These are phyloP conservation scores for Elsinoe arachidis DNA, from an alignment of 2,329 filamentous ascomycete genomes.

Conservation along the genomic window DNA sequence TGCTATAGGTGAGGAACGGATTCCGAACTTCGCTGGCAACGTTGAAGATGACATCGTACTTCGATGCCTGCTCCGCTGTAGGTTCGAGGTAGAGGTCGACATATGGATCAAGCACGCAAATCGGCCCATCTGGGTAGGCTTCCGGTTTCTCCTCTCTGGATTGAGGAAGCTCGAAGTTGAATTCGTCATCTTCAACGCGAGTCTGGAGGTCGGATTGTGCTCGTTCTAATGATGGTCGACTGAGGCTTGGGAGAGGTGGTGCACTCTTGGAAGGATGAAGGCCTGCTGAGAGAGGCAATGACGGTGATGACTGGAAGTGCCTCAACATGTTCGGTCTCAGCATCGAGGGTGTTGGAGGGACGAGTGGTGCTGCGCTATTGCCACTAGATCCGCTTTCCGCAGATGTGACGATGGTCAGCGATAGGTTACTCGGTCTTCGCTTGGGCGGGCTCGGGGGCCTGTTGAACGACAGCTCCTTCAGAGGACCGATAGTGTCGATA, in stretches of 20 bases:
- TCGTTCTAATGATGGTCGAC: neutral
- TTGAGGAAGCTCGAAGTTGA: constrained; percentile 47
- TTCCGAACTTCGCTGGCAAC: constrained; percentile 75
- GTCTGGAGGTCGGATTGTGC: constrained; percentile 5
- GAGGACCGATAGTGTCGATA: constrained; percentile 58
- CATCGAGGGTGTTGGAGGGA: constrained; percentile 50
- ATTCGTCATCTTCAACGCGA: constrained; percentile 35
- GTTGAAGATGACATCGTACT: constrained; percentile 77
- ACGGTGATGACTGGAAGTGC: constrained; percentile 55
- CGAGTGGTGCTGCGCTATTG: constrained; percentile 48
- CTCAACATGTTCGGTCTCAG: constrained; percentile 44
- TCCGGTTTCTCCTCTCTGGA: constrained; percentile 63
- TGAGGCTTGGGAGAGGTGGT: neutral
- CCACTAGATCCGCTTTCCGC: constrained; percentile 49
- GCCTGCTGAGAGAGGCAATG: constrained; percentile 38
- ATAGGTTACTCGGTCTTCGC: constrained; percentile 67
- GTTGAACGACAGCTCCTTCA: constrained; percentile 54
- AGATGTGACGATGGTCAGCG: constrained; percentile 61
- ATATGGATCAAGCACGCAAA: constrained; percentile 70
- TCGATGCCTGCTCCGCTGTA: constrained; percentile 64
- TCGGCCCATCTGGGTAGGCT: constrained; percentile 72
- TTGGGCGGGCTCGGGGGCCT: constrained; percentile 63
- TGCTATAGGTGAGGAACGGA: constrained; percentile 47
- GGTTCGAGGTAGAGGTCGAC: constrained; percentile 76
- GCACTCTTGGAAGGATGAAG: neutral